A percentile compares a stretch with the other conserved stretches of the same genome.
Evolutionary conservation across 1,284 basidiomycete species (phyloP).

Genomic region (Naganishia sp.): DNA sequence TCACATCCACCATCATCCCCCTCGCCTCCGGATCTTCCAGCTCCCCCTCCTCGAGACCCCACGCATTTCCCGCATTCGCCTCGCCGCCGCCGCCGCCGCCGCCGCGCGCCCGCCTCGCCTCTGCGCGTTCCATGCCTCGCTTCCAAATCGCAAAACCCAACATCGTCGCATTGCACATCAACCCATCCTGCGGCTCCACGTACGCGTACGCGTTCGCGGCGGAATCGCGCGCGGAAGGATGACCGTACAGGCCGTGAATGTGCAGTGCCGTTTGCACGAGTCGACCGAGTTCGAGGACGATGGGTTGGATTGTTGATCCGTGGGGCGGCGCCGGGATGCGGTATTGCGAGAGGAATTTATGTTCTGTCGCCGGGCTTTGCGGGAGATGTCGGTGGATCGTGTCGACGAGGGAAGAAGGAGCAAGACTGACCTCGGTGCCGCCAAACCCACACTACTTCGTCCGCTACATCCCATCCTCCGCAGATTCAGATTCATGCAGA

Average conservation of each 20-base stretch:
- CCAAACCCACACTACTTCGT: slow-evolving; percentile 22
- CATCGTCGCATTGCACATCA: slow-evolving; percentile 29
- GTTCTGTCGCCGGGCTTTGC: slow-evolving; percentile 20
- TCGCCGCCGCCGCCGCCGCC: too few relatives aligned
- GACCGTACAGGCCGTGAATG: slow-evolving; percentile 26
- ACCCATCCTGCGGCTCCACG: slow-evolving; percentile 15
- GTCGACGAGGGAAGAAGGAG: too few relatives aligned
- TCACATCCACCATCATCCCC: slow-evolving; percentile 17
- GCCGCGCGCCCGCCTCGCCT: neutral
- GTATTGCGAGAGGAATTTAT: slow-evolving; percentile 28
- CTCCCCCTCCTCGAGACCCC: slow-evolving; percentile 12
- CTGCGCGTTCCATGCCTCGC: slow-evolving; percentile 6
- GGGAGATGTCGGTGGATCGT: neutral
- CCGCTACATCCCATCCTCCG: slow-evolving; percentile 25
- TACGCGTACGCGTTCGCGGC: neutral
- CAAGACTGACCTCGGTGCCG: slow-evolving; percentile 18
- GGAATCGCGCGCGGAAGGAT: neutral
- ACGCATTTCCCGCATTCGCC: too few relatives aligned
- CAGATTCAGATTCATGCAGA: slow-evolving; percentile 29
- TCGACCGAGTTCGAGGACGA: slow-evolving; percentile 24
- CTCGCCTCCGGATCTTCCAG: neutral
- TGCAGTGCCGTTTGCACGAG: slow-evolving; percentile 23
- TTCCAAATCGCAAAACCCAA: slow-evolving; percentile 23
- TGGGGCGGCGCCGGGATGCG: slow-evolving; percentile 7
- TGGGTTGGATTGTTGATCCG: neutral